These are phyloP conservation scores for Diversispora epigaea DNA, from an alignment of 192 early-diverging fungal genomes.

Conservation along the genomic window DNA sequence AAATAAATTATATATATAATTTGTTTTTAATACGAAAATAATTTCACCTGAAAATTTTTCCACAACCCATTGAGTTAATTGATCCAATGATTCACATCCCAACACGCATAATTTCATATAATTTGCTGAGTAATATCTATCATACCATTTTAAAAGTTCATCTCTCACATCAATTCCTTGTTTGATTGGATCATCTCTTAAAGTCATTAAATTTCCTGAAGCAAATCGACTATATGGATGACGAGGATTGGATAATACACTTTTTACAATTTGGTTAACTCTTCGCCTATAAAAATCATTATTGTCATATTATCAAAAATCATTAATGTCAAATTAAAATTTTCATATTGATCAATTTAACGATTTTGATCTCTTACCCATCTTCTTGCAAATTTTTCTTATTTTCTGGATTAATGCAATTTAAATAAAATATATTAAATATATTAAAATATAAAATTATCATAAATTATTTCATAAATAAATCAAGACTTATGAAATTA, in stretches of 20 bases:
- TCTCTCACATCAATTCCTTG: constrained; percentile 76
- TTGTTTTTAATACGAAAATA: too few relatives aligned
- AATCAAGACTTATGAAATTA: not conserved
- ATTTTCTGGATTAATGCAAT: constrained; percentile 56
- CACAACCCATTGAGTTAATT: constrained; percentile 73
- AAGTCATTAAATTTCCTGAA: constrained; percentile 81
- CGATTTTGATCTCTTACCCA: not conserved
- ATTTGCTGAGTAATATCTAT: constrained; percentile 84
- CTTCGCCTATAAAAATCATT: too few relatives aligned
- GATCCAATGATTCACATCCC: constrained; percentile 77
- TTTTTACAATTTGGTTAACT: constrained; percentile 34
- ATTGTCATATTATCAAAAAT: too few relatives aligned
- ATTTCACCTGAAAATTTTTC: constrained; percentile 64
- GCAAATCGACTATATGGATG: constrained; percentile 87
- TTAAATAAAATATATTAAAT: too few relatives aligned
- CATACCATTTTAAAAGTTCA: constrained; percentile 78
- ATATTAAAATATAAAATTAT: not conserved
- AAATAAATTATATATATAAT: too few relatives aligned
- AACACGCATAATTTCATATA: constrained; percentile 87
- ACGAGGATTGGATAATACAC: constrained; percentile 60
- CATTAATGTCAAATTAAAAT: too few relatives aligned
- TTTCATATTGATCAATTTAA: too few relatives aligned
- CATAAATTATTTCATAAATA: not conserved
- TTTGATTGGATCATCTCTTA: constrained; percentile 57
- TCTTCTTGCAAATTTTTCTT: constrained; percentile 88